Evolutionary conservation across 2,329 filamentous ascomycete species (phyloP).

Genomic region (Hypoxylon rubiginosum): DNA sequence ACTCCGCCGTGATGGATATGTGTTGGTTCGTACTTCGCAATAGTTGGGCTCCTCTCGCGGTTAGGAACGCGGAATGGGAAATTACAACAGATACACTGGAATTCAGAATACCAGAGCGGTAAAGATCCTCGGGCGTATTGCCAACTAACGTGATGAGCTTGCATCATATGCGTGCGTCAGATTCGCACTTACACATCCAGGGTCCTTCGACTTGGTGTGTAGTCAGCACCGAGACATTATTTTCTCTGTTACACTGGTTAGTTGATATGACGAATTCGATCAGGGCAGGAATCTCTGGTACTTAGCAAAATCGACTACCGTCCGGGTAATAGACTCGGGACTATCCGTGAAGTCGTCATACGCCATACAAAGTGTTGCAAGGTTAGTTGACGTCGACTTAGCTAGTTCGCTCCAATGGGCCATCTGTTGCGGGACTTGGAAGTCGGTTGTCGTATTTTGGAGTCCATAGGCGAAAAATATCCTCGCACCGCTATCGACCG

Average conservation of each 20-base stretch:
- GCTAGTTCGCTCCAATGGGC: conserved; percentile 55
- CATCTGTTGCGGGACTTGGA: conserved; percentile 52
- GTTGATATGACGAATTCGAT: not conserved
- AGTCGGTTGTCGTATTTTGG: conserved; percentile 54
- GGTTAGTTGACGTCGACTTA: conserved; percentile 38
- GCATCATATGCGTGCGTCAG: conserved; percentile 54
- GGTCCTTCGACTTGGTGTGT: conserved; percentile 24
- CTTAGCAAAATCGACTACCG: conserved; percentile 50
- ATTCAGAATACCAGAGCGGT: conserved; percentile 56
- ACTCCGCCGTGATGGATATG: conserved; percentile 68
- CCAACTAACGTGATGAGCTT: conserved; percentile 45
- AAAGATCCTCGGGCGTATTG: conserved; percentile 57
- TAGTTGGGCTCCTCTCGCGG: conserved; percentile 54
- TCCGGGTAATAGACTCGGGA: conserved; percentile 44
- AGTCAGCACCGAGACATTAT: conserved; percentile 14
- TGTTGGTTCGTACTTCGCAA: conserved; percentile 63
- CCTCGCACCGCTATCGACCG: conserved; percentile 59
- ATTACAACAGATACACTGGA: conserved; percentile 61
- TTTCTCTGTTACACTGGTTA: conserved; percentile 11
- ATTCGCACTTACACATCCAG: conserved; percentile 21
- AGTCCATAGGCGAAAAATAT: conserved; percentile 61
- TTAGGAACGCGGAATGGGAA: conserved; percentile 62
- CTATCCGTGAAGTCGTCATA: conserved; percentile 56
- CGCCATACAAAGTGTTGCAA: conserved; percentile 54
- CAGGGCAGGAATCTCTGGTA: conserved; percentile 10